phyloP scores from a whole-genome alignment of 179 eudicot species.

The Kewa caespitosa region DNA sequence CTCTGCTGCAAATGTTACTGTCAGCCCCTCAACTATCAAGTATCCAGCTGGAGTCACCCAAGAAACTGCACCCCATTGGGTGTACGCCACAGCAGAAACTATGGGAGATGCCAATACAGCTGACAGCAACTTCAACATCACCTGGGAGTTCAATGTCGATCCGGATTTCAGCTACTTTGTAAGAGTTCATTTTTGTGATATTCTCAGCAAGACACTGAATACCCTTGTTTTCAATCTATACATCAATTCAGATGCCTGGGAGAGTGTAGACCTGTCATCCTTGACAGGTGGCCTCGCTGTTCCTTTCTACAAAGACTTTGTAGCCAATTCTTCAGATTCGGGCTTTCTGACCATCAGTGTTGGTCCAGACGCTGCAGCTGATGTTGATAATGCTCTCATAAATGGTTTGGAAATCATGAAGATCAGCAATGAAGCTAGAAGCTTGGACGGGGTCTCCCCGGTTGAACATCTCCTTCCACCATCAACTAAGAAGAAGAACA shows the following conservation, averaged over 20 bases:
- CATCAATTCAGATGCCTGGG: constrained; percentile 54
- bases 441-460: constrained; percentile 59
- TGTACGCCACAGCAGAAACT: constrained; percentile 63
- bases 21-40: constrained; percentile 45
- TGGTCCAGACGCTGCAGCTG: constrained; percentile 55
- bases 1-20: constrained; percentile 60
- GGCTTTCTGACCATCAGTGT: constrained; percentile 54
- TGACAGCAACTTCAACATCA: constrained; percentile 57
- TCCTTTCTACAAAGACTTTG: constrained; percentile 66
- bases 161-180: constrained; percentile 61
- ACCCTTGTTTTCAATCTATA: constrained; percentile 62
- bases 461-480: constrained; percentile 52
- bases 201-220: constrained; percentile 49
- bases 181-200: constrained; percentile 70
- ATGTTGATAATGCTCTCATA: constrained; percentile 43
- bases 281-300: constrained; percentile 44
- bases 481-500: constrained; percentile 30
- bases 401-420: constrained; percentile 78
- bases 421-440: constrained; percentile 67
- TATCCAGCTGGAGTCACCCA: constrained; percentile 45
- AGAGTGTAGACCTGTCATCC: constrained; percentile 52
- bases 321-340: constrained; percentile 52
- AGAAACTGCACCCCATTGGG: constrained; percentile 60
- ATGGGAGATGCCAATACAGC: constrained; percentile 71
- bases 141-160: constrained; percentile 70